These are phyloP conservation scores for Cercospora sp. DNA, from an alignment of 2,329 filamentous ascomycete genomes.

Conservation along the genomic window DNA sequence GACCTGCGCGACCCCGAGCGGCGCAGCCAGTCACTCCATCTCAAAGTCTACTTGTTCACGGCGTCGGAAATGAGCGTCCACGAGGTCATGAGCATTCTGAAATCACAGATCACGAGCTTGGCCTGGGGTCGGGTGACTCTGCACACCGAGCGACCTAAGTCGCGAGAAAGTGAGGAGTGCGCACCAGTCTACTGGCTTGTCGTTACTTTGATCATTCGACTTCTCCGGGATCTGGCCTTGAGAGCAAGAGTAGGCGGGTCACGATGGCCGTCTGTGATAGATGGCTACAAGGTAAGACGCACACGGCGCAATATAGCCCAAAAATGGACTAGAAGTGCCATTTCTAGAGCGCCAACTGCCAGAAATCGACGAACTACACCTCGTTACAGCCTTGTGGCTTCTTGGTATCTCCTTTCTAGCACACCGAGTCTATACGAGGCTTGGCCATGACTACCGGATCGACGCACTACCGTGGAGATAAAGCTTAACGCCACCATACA, in stretches of 20 bases:
- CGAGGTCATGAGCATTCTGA: background rate
- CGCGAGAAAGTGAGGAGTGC: background rate
- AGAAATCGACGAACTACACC: background rate
- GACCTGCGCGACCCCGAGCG: background rate
- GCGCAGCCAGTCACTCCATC: background rate
- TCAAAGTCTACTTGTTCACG: too few relatives aligned
- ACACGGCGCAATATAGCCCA: background rate
- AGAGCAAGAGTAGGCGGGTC: background rate
- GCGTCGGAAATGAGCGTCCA: background rate
- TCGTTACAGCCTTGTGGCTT: background rate
- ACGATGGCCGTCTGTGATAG: background rate
- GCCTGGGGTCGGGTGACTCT: too few relatives aligned
- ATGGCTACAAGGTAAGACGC: background rate
- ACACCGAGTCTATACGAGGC: background rate
- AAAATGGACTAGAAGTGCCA: background rate
- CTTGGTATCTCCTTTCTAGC: background rate
- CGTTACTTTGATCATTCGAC: background rate
- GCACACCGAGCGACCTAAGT: background rate
- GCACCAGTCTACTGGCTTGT: background rate
- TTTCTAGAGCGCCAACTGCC: background rate
- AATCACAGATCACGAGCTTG: background rate
- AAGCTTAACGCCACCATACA: background rate
- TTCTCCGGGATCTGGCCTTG: background rate
- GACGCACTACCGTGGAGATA: background rate
- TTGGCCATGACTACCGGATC: background rate